phyloP scores from a whole-genome alignment of 805 yeast genomes.

The Zygoascus biomembranicola region DNA sequence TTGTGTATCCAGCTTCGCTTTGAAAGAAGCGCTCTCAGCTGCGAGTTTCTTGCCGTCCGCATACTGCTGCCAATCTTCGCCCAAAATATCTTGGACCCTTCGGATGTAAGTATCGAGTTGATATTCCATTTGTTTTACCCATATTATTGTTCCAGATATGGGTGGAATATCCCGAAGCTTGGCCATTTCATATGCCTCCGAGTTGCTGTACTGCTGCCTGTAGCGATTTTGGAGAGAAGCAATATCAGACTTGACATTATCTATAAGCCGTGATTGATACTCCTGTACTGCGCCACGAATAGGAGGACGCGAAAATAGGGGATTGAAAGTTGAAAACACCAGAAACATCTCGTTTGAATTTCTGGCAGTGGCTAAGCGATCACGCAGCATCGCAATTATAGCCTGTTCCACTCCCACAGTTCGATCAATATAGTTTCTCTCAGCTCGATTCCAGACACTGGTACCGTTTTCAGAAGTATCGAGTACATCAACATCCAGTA shows the following conservation, averaged over 20 bases:
- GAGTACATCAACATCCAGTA: slow-evolving; percentile 32
- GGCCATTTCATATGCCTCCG: slow-evolving; percentile 29
- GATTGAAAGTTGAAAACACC: slow-evolving; percentile 41
- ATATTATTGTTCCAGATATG: slow-evolving; percentile 38
- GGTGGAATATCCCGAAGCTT: slow-evolving; percentile 41
- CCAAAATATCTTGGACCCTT: slow-evolving; percentile 45
- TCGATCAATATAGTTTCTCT: slow-evolving; percentile 35
- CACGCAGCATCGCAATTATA: slow-evolving; percentile 35
- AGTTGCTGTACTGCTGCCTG: slow-evolving; percentile 26
- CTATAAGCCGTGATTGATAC: slow-evolving; percentile 45
- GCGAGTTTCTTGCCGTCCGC: slow-evolving; percentile 61
- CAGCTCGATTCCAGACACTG: slow-evolving; percentile 36
- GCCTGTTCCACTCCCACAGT: slow-evolving; percentile 39
- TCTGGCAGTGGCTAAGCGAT: slow-evolving; percentile 32
- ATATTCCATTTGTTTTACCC: slow-evolving; percentile 44
- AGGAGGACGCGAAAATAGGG: slow-evolving; percentile 44
- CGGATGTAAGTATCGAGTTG: slow-evolving; percentile 36
- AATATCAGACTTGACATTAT: slow-evolving; percentile 42
- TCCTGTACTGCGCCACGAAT: slow-evolving; percentile 53
- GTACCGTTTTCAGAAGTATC: slow-evolving; percentile 28
- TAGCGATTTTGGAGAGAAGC: slow-evolving; percentile 34
- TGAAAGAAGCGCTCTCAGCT: slow-evolving; percentile 39
- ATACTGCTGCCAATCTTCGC: slow-evolving; percentile 51
- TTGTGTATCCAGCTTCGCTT: slow-evolving; percentile 39
- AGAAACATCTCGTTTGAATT: slow-evolving; percentile 44